Evolutionary conservation across 208 protist species (phyloP).

Genomic region (Vickermania ingenoplastis): DNA sequence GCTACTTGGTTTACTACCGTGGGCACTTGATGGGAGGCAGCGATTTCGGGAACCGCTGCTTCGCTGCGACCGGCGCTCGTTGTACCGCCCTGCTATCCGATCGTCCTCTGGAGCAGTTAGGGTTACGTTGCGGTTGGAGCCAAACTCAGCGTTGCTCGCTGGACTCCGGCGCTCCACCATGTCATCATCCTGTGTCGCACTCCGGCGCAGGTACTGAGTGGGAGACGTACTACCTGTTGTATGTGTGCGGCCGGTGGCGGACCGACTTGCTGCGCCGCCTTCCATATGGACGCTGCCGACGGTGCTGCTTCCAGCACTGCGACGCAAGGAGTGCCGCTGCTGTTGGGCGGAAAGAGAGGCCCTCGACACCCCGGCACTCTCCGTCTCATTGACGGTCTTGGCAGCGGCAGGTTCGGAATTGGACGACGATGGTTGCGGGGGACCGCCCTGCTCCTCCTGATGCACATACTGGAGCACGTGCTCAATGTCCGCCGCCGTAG

Average conservation of each 20-base stretch:
- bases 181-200: background rate
- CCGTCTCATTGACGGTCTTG: background rate
- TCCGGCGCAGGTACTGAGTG: background rate
- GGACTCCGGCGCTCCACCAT: background rate
- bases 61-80: background rate
- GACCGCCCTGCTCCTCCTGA: background rate
- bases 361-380: background rate
- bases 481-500: constrained; percentile 40
- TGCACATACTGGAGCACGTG: constrained; percentile 38
- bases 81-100: background rate
- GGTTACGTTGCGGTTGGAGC: background rate
- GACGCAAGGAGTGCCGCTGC: background rate
- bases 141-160: background rate
- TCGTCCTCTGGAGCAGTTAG: background rate
- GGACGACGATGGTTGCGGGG: background rate
- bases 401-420: background rate
- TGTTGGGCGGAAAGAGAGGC: background rate
- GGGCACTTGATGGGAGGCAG: background rate
- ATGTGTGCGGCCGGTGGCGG: background rate
- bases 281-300: background rate
- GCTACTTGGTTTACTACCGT: background rate
- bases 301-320: background rate
- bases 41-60: background rate
- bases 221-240: background rate
- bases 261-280: background rate